These are phyloP conservation scores for Fusarium longipes DNA, from an alignment of 2,329 filamentous ascomycete species.

Conservation along the genomic window DNA sequence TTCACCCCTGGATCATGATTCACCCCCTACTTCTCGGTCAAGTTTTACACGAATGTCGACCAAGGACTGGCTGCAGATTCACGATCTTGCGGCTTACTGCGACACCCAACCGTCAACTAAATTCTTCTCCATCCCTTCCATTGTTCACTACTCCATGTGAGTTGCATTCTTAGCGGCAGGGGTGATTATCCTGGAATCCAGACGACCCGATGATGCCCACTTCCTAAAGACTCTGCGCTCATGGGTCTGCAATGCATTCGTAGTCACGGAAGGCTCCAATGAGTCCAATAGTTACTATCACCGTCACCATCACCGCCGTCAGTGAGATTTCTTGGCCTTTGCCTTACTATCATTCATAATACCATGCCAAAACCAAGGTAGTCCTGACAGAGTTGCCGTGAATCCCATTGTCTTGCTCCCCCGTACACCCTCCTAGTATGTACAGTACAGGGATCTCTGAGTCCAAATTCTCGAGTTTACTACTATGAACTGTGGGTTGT, in stretches of 20 bases:
- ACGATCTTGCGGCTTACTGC: conserved; percentile 19
- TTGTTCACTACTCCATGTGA: conserved; percentile 35
- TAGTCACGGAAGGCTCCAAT: conserved; percentile 30
- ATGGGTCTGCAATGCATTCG: conserved; percentile 41
- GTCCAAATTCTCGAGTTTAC: conserved; percentile 21
- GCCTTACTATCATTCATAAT: conserved; percentile 37
- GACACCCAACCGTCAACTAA: conserved; percentile 43
- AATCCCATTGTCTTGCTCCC: conserved; percentile 16
- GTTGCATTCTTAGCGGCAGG: conserved; percentile 45
- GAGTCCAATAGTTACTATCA: conserved; percentile 15
- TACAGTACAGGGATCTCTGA: conserved; percentile 2
- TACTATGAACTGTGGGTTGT: conserved; percentile 17
- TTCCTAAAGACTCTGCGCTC: conserved; percentile 35
- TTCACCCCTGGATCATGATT: background rate
- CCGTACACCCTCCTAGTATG: conserved; percentile 37
- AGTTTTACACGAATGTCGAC: background rate
- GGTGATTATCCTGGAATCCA: conserved; percentile 37
- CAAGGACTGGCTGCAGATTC: conserved; percentile 31
- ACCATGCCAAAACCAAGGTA: conserved; percentile 40
- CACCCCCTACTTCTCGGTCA: conserved; percentile 4
- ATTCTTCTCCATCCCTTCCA: conserved; percentile 50
- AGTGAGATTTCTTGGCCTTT: conserved; percentile 44
- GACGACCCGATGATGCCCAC: conserved; percentile 41
- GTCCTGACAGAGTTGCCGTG: conserved; percentile 20
- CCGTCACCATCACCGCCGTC: conserved; percentile 29